Evolutionary conservation across 2,329 filamentous ascomycete genomes (phyloP).

Genomic region (Penicillium olsonii): DNA sequence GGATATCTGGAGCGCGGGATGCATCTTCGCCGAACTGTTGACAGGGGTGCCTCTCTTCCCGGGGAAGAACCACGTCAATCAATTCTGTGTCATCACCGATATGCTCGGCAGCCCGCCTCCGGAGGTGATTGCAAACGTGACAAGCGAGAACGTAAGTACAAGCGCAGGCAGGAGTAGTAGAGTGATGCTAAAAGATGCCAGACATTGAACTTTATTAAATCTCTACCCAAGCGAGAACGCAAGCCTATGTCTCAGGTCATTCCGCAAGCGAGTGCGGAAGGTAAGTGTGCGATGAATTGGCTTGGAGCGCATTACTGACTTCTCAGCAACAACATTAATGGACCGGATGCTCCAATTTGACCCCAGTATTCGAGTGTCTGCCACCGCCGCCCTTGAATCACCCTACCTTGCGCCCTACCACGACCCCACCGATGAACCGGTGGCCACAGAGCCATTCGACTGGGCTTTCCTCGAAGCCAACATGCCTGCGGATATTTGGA

Average conservation of each 20-base stretch:
- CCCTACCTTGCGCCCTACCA: slow-evolving; percentile 96
- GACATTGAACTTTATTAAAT: slow-evolving; percentile 96
- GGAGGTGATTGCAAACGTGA: slow-evolving; percentile 96
- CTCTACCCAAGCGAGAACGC: slow-evolving; percentile 87
- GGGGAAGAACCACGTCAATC: slow-evolving; percentile 98
- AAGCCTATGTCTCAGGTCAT: slow-evolving; percentile 86
- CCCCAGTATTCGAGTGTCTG: slow-evolving; percentile 87
- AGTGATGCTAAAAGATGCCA: slow-evolving; percentile 39
- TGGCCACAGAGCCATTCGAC: slow-evolving; percentile 94
- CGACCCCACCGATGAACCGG: slow-evolving; percentile 92
- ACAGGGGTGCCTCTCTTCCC: slow-evolving; percentile 97
- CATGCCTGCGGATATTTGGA: slow-evolving; percentile 95
- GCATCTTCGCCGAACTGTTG: slow-evolving; percentile 98
- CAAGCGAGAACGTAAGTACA: slow-evolving; percentile 85
- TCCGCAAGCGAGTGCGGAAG: slow-evolving; percentile 82
- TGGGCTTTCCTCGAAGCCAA: slow-evolving; percentile 99
- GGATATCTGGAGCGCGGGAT: slow-evolving; percentile 98
- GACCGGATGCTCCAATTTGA: slow-evolving; percentile 98
- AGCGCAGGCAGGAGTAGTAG: not conserved
- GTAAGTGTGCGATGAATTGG: too few species aligned
- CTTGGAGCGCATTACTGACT: not conserved
- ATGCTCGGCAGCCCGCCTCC: slow-evolving; percentile 91
- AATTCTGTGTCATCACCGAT: slow-evolving; percentile 99
- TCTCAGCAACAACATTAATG: slow-evolving; percentile 78
- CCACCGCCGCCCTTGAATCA: slow-evolving; percentile 78